Evolutionary conservation across 2,329 filamentous ascomycete genomes (phyloP), one percentile per base, ranked within the genome.

Genomic region (Plenodomus tracheiphilus): DNA sequence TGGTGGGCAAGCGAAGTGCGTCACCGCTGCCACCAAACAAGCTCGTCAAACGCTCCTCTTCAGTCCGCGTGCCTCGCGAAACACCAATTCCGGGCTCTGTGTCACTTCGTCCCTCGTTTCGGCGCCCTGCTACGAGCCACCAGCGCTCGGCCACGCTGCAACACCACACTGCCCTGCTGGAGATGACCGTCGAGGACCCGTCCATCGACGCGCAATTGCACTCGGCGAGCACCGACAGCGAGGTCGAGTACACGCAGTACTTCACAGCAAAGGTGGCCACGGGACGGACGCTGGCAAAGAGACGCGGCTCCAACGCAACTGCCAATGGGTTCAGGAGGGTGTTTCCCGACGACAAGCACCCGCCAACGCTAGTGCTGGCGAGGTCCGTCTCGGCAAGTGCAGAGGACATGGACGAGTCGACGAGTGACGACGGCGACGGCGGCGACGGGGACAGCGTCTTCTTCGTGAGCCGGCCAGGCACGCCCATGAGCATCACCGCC

Each of bases 61-160:
- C 86, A 17, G 74, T 77, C 39, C 79, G 80, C 56, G 74, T 74
- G 43, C 65, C 76, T 43, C 74, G 75, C 53, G 68, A 76, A 40
- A 74, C 78, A 5, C 64, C 73, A 11, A 66, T 75, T 37, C 78
- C 77, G 49, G 76, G 79, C 54, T 79, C 85, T 25, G 83, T 75
- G 56, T 81, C 85, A 40, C 83, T 87, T 62, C 76, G 88, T 53
- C 81, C 84, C 2, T 84, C 82, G 18, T 79, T 92, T 50, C 84
- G 86, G 49, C 79, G 88, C 60, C 89, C 89, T 43, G 87, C 87
- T 39, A 92, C 89, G 16, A 91, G 88, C 69, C 88, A 91, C 65
- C 87, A 92, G 68, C 81, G 89, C 61, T 88, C 86, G 39, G 85
- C 84, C 28, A 89, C 86, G 1, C 74, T 90, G 21, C 84, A 88